These are phyloP conservation scores for Tarenaya hassleriana DNA, from an alignment of 345 rosid genomes.

Conservation along the genomic window DNA sequence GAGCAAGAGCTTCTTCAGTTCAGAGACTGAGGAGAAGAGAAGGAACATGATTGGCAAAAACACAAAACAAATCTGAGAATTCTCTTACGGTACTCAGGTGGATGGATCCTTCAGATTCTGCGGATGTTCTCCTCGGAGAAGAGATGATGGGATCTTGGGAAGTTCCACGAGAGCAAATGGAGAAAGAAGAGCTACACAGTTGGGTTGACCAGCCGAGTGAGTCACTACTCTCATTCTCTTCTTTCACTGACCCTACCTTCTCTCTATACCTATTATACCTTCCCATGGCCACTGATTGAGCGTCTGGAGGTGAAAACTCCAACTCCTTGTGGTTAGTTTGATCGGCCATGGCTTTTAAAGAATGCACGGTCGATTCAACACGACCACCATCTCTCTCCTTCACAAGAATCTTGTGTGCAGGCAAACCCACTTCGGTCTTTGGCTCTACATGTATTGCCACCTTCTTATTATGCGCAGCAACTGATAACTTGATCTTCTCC, in stretches of 20 bases:
- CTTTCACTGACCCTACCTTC: too few species aligned
- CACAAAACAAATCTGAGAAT: constrained; percentile 16
- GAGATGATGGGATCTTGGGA: constrained; percentile 4
- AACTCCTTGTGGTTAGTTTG: background rate
- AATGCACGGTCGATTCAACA: constrained; percentile 6
- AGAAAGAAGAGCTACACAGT: constrained; percentile 4
- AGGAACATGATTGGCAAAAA: constrained; percentile 14
- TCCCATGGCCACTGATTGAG: constrained; percentile 21
- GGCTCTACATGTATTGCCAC: too few species aligned
- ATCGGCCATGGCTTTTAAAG: constrained; percentile 9
- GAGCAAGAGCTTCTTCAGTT: background rate
- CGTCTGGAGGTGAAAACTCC: constrained; percentile 29
- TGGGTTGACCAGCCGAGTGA: too few species aligned
- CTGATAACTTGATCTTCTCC: too few species aligned
- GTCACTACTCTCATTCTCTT: too few species aligned
- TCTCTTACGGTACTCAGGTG: constrained; percentile 24
- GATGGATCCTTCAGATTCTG: constrained; percentile 9
- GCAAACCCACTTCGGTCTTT: too few species aligned
- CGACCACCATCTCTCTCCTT: too few species aligned
- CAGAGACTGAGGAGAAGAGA: constrained; percentile 11
- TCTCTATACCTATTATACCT: too few species aligned
- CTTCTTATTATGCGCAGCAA: constrained; percentile 1
- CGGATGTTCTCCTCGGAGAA: constrained; percentile 5
- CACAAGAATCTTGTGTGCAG: too few species aligned
- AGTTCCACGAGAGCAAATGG: background rate